Percentiles rank a stretch among this genome's conserved stretches.
These are phyloP conservation scores for Neurospora sp. DNA, from an alignment of 495 filamentous ascomycete species.

Conservation along the genomic window DNA sequence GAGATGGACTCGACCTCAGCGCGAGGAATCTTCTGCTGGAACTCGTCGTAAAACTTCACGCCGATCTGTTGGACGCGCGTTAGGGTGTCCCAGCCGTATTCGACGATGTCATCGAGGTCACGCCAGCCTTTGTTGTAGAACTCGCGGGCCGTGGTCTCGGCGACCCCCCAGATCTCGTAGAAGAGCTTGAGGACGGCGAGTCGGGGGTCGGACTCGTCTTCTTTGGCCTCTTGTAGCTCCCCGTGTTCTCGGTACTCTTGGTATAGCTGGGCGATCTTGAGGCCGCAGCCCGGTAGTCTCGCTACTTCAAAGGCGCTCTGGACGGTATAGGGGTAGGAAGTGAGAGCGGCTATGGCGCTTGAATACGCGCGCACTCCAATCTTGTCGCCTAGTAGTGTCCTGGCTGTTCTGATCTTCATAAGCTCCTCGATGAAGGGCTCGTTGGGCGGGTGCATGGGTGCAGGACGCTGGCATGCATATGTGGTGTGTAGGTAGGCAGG, in stretches of 20 bases:
- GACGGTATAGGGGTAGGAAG: conserved; percentile 60
- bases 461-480: conserved; percentile 75
- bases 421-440: conserved; percentile 65
- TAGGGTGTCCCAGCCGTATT: conserved; percentile 67
- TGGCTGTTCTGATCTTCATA: conserved; percentile 59
- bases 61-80: conserved; percentile 84
- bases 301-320: conserved; percentile 48
- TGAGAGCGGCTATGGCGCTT: conserved; percentile 70
- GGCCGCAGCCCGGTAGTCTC: conserved; percentile 68
- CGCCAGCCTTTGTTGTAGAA: conserved; percentile 78
- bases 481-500: conserved; percentile 63
- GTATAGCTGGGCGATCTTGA: conserved; percentile 71
- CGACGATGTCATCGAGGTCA: conserved; percentile 66
- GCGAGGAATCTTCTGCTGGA: conserved; percentile 60
- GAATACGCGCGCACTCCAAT: conserved; percentile 84
- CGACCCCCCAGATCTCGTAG: conserved; percentile 82
- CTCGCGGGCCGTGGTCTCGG: conserved; percentile 67
- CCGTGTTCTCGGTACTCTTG: conserved; percentile 58
- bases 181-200: conserved; percentile 58
- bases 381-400: conserved; percentile 60
- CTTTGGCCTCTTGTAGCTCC: conserved; percentile 48
- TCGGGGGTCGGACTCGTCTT: conserved; percentile 52
- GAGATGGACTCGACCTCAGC: conserved; percentile 65
- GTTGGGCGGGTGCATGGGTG: conserved; percentile 63
- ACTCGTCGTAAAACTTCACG: conserved; percentile 90